Base-by-base conservation (phyloP, 345 rosid genomes). In the Eucalyptus erythrocorys region DNA sequence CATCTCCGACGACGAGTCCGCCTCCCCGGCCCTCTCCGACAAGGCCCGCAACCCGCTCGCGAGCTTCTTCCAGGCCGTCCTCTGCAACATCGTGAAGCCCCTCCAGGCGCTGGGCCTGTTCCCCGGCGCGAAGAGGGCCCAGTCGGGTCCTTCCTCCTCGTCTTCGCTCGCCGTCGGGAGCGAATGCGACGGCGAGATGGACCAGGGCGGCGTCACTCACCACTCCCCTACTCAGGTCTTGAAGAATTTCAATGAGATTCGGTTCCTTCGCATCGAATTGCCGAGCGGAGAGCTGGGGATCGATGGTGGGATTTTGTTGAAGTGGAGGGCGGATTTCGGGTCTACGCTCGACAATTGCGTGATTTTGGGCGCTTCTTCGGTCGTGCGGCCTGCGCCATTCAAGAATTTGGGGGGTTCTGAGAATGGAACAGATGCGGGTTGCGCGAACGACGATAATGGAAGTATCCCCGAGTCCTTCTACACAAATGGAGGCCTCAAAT, bases 311-410 rank as follows among this genome's bases (percentile, higher is more conserved):
- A 96, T 95, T 43, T 85, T 98, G 79, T 89, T 97, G 91, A 95
- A 95, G 91, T 97, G 99, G 99, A 93, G 96, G 89, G 99, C 99
- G 13, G 97, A 96, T 91, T 97, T 97, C 45, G 99, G 99, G 32
- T 98, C 99, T 6, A 97, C 98, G 6, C 96, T 98, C 45, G 97
- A 97, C 86, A 93, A 93, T 32, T 97, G 99, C 24, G 99, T 96
- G 11, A 97, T 97, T 88, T 97, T 97, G 3, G 98, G 98, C 16
- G 99, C 99, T 79, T 93, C 97, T 7, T 95, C 99, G 0, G 95
- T 96, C 6, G 81, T 92, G 57, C 86, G 27, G 81, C 8, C 47
- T 3, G 47, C 5, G 47, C 82, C 91, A 89, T 90, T 61, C 3
- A 89, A 89, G 51, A 66, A 61, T 76, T 87, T 88, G 17, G 89